Percentiles rank a stretch among this genome's conserved stretches.
Conservation (phyloP, 805 yeast genomes). For the Kluyveromyces lactis region DNA sequence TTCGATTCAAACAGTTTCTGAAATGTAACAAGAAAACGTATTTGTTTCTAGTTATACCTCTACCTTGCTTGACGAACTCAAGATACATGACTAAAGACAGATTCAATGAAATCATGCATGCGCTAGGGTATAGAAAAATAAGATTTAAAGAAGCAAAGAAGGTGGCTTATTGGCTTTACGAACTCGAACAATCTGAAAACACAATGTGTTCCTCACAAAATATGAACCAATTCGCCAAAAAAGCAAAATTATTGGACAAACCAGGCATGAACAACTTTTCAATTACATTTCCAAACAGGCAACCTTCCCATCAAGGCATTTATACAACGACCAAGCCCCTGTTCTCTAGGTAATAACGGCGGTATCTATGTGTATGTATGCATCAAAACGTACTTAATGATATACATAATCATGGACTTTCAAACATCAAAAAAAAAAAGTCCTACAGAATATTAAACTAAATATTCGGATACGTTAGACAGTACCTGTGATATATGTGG, state of each 20-base stretch:
- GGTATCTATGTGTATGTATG: too few relatives aligned
- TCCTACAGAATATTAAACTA: too few relatives aligned
- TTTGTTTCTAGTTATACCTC: slow-evolving; percentile 76
- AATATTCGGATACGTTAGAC: too few relatives aligned
- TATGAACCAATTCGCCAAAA: slow-evolving; percentile 17
- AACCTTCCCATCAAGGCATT: too few relatives aligned
- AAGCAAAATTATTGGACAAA: slow-evolving; percentile 50
- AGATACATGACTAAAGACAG: slow-evolving; percentile 53
- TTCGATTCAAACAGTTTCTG: slow-evolving; percentile 49
- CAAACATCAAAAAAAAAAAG: too few relatives aligned
- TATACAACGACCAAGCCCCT: too few relatives aligned
- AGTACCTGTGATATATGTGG: too few relatives aligned
- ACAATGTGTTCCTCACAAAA: background rate
- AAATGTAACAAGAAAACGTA: slow-evolving; percentile 25
- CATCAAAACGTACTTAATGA: too few relatives aligned
- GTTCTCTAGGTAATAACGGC: too few relatives aligned
- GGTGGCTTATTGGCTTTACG: slow-evolving; percentile 63
- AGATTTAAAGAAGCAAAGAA: slow-evolving; percentile 55
- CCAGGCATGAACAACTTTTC: slow-evolving; percentile 59
- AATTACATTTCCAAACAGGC: background rate
- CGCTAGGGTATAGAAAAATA: slow-evolving; percentile 50
- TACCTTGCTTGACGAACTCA: slow-evolving; percentile 79
- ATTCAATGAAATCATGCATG: slow-evolving; percentile 38
- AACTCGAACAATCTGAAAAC: slow-evolving; percentile 19
- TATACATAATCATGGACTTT: too few relatives aligned